phyloP scores from a whole-genome alignment of 2,329 filamentous ascomycete genomes.

The Fusarium sp. region DNA sequence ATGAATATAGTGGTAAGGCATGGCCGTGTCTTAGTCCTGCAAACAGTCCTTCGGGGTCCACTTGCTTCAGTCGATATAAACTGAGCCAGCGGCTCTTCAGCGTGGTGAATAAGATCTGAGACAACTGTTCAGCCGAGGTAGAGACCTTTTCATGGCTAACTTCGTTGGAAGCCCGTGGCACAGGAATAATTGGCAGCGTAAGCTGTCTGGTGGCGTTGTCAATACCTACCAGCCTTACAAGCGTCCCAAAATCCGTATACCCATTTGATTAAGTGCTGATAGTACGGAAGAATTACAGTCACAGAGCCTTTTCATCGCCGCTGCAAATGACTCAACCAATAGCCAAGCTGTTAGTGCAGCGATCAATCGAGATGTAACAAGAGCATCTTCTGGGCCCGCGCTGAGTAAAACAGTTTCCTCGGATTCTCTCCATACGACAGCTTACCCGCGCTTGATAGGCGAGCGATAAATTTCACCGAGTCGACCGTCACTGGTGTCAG shows the following conservation, averaged over 20 bases:
- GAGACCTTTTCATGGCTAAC: not conserved
- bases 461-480: not conserved
- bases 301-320: accelerated
- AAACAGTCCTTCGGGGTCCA: not conserved
- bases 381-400: not conserved
- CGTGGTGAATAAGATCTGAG: not conserved
- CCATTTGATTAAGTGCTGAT: not conserved
- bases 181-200: not conserved
- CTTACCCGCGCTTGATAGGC: accelerated
- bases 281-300: accelerated
- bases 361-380: not conserved
- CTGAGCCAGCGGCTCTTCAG: not conserved
- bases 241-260: not conserved
- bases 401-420: not conserved
- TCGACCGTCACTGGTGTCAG: accelerated
- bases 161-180: not conserved
- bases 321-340: too few species aligned
- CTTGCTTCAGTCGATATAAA: not conserved
- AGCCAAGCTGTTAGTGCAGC: not conserved
- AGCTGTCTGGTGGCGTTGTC: not conserved
- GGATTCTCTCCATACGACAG: accelerated
- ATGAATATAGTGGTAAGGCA: too few species aligned
- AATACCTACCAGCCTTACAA: accelerated
- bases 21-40: not conserved
- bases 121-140: not conserved